These are phyloP conservation scores for Suillus hirtellus DNA, from an alignment of 768 basidiomycete genomes.

Conservation along the genomic window DNA sequence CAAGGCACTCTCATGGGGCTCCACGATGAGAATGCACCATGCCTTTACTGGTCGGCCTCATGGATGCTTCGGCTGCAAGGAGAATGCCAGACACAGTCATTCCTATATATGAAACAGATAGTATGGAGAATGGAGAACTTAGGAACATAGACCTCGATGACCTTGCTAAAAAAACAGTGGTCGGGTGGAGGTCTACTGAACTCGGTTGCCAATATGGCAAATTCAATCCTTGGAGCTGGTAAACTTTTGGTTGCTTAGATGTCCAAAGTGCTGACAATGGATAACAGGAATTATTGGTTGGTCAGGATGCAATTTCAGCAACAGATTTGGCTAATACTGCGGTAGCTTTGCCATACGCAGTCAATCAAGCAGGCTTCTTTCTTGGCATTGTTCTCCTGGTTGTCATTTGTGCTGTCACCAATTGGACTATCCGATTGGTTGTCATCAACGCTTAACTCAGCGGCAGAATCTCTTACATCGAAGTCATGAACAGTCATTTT, in stretches of 20 bases:
- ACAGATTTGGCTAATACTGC: constrained; percentile 13
- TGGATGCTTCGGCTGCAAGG: too few species aligned
- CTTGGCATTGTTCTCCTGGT: constrained; percentile 82
- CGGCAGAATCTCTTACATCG: constrained; percentile 89
- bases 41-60: too few species aligned
- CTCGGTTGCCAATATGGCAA: constrained; percentile 92
- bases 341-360: constrained; percentile 87
- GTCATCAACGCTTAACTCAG: constrained; percentile 95
- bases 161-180: constrained; percentile 58
- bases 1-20: constrained; percentile 23
- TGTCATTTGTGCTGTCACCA: constrained; percentile 78
- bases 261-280: constrained; percentile 15
- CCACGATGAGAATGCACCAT: constrained; percentile 47
- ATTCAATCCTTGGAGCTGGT: constrained; percentile 94
- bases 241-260: constrained; percentile 25
- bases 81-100: too few species aligned
- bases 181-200: constrained; percentile 77
- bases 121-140: too few species aligned
- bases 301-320: constrained; percentile 16
- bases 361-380: constrained; percentile 93
- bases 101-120: too few species aligned
- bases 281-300: constrained; percentile 70
- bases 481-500: constrained; percentile 92
- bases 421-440: constrained; percentile 97
- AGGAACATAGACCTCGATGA: constrained; percentile 49